Conservation (phyloP, 805 yeast genomes). For the Kazachstania bromeliacearum region DNA sequence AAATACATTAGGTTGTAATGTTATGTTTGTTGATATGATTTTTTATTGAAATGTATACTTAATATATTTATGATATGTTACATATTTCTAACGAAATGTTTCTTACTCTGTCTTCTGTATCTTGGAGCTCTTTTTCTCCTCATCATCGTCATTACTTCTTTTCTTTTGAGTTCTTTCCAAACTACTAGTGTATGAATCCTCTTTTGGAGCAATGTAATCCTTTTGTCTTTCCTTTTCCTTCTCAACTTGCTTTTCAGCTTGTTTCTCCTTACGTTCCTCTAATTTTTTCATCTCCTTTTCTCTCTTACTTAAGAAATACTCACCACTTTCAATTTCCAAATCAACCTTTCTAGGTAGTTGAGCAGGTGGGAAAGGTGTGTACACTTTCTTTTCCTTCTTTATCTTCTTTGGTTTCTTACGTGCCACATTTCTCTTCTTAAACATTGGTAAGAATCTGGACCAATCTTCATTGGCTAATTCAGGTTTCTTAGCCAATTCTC, state of each 20-base stretch:
- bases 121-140: neutral
- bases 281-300: conserved; percentile 67
- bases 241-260: conserved; percentile 55
- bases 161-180: conserved; percentile 3
- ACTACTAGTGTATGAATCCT: conserved; percentile 36
- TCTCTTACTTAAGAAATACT: conserved; percentile 81
- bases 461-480: conserved; percentile 94
- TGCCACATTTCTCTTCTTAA: conserved; percentile 92
- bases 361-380: conserved; percentile 98
- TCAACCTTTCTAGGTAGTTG: conserved; percentile 96
- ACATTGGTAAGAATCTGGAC: conserved; percentile 92
- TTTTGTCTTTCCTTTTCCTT: conserved; percentile 63
- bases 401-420: conserved; percentile 76
- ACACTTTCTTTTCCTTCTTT: conserved; percentile 56
- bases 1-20: no score
- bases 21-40: no score
- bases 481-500: conserved; percentile 90
- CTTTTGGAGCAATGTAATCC: conserved; percentile 83
- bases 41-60: no score
- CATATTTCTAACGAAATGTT: no score
- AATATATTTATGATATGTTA: no score
- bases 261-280: conserved; percentile 70
- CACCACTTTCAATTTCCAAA: conserved; percentile 96
- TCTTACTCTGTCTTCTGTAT: neutral
- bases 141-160: conserved; percentile 1